Evolutionary conservation across 208 protist species (phyloP).

Genomic region (Leishmania tarentolae): DNA sequence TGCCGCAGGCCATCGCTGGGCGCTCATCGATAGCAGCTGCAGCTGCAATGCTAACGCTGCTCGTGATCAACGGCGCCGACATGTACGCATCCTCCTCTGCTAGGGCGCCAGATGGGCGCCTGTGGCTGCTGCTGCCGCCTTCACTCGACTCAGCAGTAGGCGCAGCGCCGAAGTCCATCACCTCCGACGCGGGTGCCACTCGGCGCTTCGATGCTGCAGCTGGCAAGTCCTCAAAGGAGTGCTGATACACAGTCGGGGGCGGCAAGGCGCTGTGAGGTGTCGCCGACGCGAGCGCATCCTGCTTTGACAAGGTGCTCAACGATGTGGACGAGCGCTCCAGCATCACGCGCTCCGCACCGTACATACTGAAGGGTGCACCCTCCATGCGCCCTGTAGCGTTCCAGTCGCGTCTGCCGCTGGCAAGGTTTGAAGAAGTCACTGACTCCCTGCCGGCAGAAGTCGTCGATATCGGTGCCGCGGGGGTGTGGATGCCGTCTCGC

Average conservation of each 20-base stretch:
- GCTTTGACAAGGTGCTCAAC: neutral
- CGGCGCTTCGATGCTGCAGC: constrained; percentile 37
- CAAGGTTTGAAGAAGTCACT: neutral
- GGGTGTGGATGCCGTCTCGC: neutral
- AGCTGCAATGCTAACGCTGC: neutral
- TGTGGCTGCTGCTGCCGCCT: neutral
- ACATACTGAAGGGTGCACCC: neutral
- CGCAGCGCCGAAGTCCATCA: neutral
- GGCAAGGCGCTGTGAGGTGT: neutral
- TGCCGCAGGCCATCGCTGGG: constrained; percentile 29
- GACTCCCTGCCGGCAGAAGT: neutral
- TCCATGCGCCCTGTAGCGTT: neutral
- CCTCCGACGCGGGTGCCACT: neutral
- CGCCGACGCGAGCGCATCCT: neutral
- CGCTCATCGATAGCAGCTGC: constrained; percentile 19
- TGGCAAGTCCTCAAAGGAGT: constrained; percentile 45
- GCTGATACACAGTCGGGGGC: constrained; percentile 1
- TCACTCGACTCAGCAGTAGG: neutral
- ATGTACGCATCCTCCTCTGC: neutral
- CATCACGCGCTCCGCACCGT: neutral
- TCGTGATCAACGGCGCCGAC: neutral
- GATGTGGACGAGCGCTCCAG: neutral
- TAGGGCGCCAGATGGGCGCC: neutral
- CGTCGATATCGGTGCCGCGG: neutral
- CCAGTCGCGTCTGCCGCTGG: neutral